Evolutionary conservation across 2,329 filamentous ascomycete species (phyloP), one percentile per base, ranked within the genome.

Genomic region (Cladosporium velox): DNA sequence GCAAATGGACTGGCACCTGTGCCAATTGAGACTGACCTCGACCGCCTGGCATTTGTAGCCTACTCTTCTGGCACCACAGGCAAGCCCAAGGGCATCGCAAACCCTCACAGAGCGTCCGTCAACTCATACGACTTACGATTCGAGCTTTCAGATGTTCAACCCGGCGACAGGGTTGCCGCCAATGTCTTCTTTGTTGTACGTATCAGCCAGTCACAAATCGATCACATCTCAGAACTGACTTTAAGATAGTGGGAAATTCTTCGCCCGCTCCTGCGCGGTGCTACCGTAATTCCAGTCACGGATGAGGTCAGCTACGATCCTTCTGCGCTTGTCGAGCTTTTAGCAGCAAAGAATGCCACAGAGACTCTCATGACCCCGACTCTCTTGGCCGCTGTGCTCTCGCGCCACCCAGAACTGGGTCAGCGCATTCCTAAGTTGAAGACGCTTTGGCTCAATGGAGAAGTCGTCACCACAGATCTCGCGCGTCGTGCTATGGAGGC

Each of bases 351-450:
- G 74, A 82, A 83, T 65, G 87, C 93, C 71, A 93, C 90, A 18
- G 91, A 94, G 75, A 93, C 91, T 18, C 84, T 94, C 63, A 93
- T 93, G 90, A 93, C 91, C 0, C 91, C 91, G 0, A 93, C 91
- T 0, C 84, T 94, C 15, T 82, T 94, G 55, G 88, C 91, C 30
- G 90, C 91, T 1, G 87, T 93, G 2, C 84, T 94, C 21, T 84
- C 90, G 1, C 85, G 90, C 52, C 88, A 92, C 75, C 41, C 58
- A 15, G 83, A 88, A 54, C 84, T 93, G 61, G 87, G 85, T 21
- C 79, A 82, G 30, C 84, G 86, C 51, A 82, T 93, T 10, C 88
- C 89, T 8, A 78, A 89, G 21, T 80, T 94, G 65, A 86, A 86
- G 54, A 91, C 89, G 0, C 78, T 93, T 34, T 93, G 91, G 91